Base-by-base conservation (phyloP, 192 early-diverging fungal species). In the Coemansia sp. region DNA sequence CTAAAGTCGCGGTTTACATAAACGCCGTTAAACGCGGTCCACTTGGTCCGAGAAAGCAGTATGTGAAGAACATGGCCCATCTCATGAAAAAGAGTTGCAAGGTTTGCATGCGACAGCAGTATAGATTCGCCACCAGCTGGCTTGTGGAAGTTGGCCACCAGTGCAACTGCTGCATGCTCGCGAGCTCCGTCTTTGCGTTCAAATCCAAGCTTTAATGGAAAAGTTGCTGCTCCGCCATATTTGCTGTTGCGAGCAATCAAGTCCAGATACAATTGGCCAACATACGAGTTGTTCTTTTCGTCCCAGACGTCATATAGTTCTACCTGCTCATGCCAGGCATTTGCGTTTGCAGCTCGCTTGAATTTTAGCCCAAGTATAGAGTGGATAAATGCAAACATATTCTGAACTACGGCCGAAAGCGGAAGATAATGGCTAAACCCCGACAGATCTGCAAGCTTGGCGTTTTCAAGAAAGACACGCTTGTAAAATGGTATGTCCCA, bases 71-170 rank as follows among this genome's bases (percentile, higher is more conserved):
- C 72, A 50, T 83, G 80, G 21, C 86, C 89, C 62, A 91, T 75
- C 57, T 91, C 89, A 50, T 91, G 89, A 69, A 88, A 86, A 40
- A 85, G 83, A 1, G 88, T 90, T 16, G 72, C 70, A 12, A 91
- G 81, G 70, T 90, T 87, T 35, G 74, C 78, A 60, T 91, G 89
- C 58, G 84, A 83, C 28, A 90, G 68, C 31, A 90, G 57, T 3
- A 84, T 26, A 26, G 23, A 4, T 26, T 26, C 2, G 23, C 4
- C 4, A 4, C 23, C 23, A 3, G 23, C 20, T 82, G 16, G 88
- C 86, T 18, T 28, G 5, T 15, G 10, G 19, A 83, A 82, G 61
- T 82, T 83, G 40, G 67, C 63, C 16, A 84, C 81, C 81, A 86
- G 81, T 20, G 77, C 82, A 7, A 80, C 83, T 33, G 74, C 71